Evolutionary conservation across 148 eudicot genomes (phyloP).

Genomic region (Amaranthus cruentus): DNA sequence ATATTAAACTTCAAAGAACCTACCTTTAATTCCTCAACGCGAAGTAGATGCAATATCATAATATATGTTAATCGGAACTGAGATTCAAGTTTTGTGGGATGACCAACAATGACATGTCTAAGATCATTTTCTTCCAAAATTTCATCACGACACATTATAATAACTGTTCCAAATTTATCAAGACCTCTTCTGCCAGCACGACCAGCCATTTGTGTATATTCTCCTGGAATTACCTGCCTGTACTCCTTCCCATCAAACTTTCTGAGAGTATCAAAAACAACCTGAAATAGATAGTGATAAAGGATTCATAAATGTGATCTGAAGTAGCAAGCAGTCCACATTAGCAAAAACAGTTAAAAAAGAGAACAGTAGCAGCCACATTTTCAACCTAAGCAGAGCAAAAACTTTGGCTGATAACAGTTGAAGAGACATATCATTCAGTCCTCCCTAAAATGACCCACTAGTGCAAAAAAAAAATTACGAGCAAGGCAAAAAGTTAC

Average conservation of each 20-base stretch:
- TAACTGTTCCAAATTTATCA: conserved; percentile 91
- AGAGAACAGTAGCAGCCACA: no score
- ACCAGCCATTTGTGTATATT: conserved; percentile 99
- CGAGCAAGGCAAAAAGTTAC: not conserved
- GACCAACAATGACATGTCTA: conserved; percentile 70
- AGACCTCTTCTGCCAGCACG: conserved; percentile 99
- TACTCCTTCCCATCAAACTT: conserved; percentile 98
- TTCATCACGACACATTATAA: conserved; percentile 92
- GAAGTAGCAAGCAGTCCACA: not conserved
- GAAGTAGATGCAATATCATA: conserved; percentile 95
- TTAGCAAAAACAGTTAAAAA: not conserved
- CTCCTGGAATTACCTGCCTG: conserved; percentile 92
- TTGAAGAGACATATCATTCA: no score
- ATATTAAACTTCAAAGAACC: conserved; percentile 1
- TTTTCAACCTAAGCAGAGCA: no score
- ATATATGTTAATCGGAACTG: conserved; percentile 95
- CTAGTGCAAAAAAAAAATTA: not conserved
- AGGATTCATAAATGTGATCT: no score
- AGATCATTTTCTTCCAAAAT: conserved; percentile 80
- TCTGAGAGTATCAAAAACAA: conserved; percentile 88
- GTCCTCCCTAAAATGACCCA: no score
- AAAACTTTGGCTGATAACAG: no score
- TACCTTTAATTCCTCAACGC: conserved; percentile 98
- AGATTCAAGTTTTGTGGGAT: conserved; percentile 94
- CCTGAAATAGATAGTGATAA: conserved; percentile 40